Evolutionary conservation across 192 early-diverging fungal species (phyloP), one percentile per base, ranked within the genome.

Genomic region (Dissophora ornata): DNA sequence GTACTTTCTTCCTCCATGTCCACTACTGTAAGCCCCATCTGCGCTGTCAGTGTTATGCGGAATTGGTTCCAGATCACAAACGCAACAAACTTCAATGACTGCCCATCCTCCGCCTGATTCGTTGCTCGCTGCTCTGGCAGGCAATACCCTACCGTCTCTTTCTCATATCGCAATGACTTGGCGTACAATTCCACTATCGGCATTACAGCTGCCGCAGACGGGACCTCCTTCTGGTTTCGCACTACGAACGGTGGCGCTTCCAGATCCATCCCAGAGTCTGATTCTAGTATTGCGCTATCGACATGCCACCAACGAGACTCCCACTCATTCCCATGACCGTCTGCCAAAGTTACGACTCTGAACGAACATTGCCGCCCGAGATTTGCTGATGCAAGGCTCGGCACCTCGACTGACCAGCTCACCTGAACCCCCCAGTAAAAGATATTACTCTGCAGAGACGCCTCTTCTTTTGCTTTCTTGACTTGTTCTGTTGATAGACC

Each of bases 401-500:
- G 55, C 2, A 71, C 51, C 19, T 71, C 69, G 18, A 74, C 19
- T 1, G 70, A 55, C 57, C 62, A 58, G 33, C 54, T 74, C 15
- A 77, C 73, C 29, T 77, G 64, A 0, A 67, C 64, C 0, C 73
- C 73, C 73, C 73, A 77, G 51, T 67, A 77, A 59, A 65, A 74
- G 1, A 74, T 32, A 18, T 33, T 3, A 8, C 21, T 38, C 19
- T 38, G 50, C 15, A 16, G 25, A 1, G 18, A 10, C 26, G 22
- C 49, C 26, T 10, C 2, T 25, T 9, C 49, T 9, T 10, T 28
- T 8, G 26, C 11, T 13, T 7, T 10, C 25, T 25, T 9, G 26
- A 24, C 48, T 16, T 8, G 3, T 29, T 13, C 28, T n/a, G n/a
- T n/a, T n/a, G n/a, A n/a, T n/a, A n/a, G n/a, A n/a, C n/a, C n/a